Evolutionary conservation across 2,329 filamentous ascomycete species (phyloP).

Genomic region (Neopestalotiopsis sp.): DNA sequence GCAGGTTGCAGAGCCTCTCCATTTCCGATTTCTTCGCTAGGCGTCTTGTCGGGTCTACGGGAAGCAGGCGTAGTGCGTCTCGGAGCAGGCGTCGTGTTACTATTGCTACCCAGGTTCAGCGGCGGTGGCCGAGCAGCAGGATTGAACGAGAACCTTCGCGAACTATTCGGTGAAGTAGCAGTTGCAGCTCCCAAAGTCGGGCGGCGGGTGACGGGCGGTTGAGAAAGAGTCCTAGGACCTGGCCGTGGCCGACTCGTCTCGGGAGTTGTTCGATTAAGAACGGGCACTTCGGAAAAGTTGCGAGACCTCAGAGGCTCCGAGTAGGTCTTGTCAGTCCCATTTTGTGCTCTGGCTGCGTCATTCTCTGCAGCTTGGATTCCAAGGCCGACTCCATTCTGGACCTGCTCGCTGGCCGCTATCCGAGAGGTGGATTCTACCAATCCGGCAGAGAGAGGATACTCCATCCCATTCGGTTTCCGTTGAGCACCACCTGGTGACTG

Average conservation of each 20-base stretch:
- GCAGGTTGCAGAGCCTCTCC: slow-evolving; percentile 46
- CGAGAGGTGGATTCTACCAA: slow-evolving; percentile 40
- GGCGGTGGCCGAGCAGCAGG: slow-evolving; percentile 48
- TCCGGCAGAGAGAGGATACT: slow-evolving; percentile 44
- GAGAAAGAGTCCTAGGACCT: slow-evolving; percentile 54
- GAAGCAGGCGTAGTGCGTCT: slow-evolving; percentile 19
- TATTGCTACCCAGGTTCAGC: slow-evolving; percentile 46
- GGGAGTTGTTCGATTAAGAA: slow-evolving; percentile 29
- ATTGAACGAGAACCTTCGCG: slow-evolving; percentile 58
- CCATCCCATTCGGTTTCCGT: slow-evolving; percentile 39
- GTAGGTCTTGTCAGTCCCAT: slow-evolving; percentile 25
- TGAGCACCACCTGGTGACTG: slow-evolving; percentile 18
- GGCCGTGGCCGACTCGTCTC: slow-evolving; percentile 40
- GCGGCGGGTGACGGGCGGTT: slow-evolving; percentile 54
- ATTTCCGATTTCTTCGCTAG: slow-evolving; percentile 6
- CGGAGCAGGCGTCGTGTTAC: slow-evolving; percentile 10
- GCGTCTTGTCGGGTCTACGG: slow-evolving; percentile 25
- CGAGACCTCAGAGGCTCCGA: slow-evolving; percentile 15
- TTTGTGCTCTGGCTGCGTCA: slow-evolving; percentile 32
- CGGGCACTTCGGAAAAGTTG: slow-evolving; percentile 18
- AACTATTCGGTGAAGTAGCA: slow-evolving; percentile 37
- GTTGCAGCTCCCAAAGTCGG: slow-evolving; percentile 37
- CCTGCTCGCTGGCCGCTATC: slow-evolving; percentile 40
- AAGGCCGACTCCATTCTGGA: slow-evolving; percentile 26
- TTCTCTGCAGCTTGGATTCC: slow-evolving; percentile 33